Conservation (phyloP, 2,329 filamentous ascomycete genomes). For the Colletotrichum coccodes region DNA sequence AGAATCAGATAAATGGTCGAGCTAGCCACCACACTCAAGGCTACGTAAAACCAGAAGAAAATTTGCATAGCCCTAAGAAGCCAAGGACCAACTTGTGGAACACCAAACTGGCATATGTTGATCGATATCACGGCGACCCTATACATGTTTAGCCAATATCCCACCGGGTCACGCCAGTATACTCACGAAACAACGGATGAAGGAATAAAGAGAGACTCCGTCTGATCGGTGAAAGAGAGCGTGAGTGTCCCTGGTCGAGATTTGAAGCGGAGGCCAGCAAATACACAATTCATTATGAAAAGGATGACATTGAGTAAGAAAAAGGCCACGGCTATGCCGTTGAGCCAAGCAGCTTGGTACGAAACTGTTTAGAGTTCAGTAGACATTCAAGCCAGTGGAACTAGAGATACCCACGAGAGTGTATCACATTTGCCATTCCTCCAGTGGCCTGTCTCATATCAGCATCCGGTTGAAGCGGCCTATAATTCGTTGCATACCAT, state of each 20-base stretch:
- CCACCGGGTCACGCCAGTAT: conserved; percentile 37
- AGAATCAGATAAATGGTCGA: conserved; percentile 79
- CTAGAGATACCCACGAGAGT: conserved; percentile 56
- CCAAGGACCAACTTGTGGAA: conserved; percentile 70
- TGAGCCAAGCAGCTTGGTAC: conserved; percentile 65
- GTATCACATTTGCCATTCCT: conserved; percentile 65
- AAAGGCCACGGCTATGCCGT: conserved; percentile 67
- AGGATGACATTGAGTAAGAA: conserved; percentile 73
- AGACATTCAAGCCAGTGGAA: conserved; percentile 68
- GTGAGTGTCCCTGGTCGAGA: conserved; percentile 76
- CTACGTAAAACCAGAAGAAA: conserved; percentile 80
- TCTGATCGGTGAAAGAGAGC: conserved; percentile 78
- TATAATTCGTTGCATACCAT: conserved; percentile 40
- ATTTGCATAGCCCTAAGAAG: conserved; percentile 68
- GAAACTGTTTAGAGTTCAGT: conserved; percentile 61
- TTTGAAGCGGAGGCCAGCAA: conserved; percentile 76
- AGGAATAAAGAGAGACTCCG: conserved; percentile 82
- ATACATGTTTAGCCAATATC: conserved; percentile 36
- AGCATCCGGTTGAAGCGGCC: neutral
- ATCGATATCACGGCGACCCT: conserved; percentile 82
- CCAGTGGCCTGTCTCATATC: conserved; percentile 58
- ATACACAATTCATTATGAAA: conserved; percentile 69
- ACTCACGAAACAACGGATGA: conserved; percentile 63
- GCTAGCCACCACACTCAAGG: conserved; percentile 73
- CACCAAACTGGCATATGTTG: conserved; percentile 82